Evolutionary conservation across 2,329 filamentous ascomycete genomes (phyloP).

Genomic region (Colletotrichum ledebouriae): DNA sequence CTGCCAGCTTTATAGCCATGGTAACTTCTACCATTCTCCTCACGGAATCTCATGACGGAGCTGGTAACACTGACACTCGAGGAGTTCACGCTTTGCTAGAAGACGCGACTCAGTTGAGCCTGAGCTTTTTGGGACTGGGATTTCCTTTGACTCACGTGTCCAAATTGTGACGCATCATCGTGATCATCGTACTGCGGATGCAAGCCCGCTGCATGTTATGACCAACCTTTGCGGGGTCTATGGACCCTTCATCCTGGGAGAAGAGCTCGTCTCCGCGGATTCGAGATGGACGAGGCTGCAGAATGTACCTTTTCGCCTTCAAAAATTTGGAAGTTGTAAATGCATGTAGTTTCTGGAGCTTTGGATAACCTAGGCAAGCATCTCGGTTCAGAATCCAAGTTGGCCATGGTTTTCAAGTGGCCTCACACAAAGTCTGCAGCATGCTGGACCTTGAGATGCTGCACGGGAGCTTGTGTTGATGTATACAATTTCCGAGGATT

Average conservation of each 20-base stretch:
- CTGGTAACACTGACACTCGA: constrained; percentile 51
- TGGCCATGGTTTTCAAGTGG: no score
- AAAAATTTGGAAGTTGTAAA: no score
- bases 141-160: neutral
- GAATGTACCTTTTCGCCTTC: no score
- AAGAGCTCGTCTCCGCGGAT: neutral
- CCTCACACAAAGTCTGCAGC: no score
- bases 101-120: neutral
- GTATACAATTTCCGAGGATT: no score
- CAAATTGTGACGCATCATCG: neutral
- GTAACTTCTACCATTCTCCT: constrained; percentile 39
- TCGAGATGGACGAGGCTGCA: no score
- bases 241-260: neutral
- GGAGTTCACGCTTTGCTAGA: neutral
- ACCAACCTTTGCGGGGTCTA: neutral
- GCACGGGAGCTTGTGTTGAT: no score
- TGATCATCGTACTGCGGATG: neutral
- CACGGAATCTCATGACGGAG: constrained; percentile 46
- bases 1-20: constrained; percentile 44
- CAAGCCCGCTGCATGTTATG: neutral
- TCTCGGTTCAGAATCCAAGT: no score
- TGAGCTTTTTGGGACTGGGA: rapidly evolving
- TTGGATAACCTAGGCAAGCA: no score
- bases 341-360: no score
- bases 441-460: no score